Base-by-base conservation (phyloP, 225 moss, liverwort and hornwort species). In the Lunularia cruciata region DNA sequence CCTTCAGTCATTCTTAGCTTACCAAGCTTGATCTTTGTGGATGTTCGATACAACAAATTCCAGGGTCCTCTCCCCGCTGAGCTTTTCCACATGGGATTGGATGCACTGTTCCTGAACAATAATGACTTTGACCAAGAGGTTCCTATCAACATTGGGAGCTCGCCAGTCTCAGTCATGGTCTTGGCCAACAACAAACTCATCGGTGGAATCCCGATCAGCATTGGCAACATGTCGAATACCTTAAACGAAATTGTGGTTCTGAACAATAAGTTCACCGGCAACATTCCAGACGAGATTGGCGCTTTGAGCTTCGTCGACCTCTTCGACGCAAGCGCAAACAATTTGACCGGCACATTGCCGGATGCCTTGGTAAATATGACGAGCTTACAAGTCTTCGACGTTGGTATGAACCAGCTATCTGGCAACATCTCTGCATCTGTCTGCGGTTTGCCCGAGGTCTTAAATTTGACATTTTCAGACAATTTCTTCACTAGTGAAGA, bases 51-150 rank as follows among this genome's bases (percentile, higher is more conserved):
- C 71, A 94, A 94, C 46, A 33, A 71, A 20, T 94, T 79, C 22
- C 68, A 60, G 4, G 93, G 93, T 10, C 60, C 72, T 6, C 71
- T 94, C 14, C 93, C 93, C 0, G 54, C 68, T 0, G 79, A 72
- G 63, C 64, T 94, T 4, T 94, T 94, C 61, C 71, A 75, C 9
- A 85, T 81, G 68, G 63, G 65, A 0, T 63, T 90, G 14, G 93
- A 94, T 62, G 93, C 87, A 6, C 65, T 94, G 49, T 94, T 94
- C 19, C 68, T 94, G 37, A 94, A 94, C 28, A 82, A 94, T 72
- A 84, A 84, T 23, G 12, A 79, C 8, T 94, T 94, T 63, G 77
- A 84, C 3, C 82, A 83, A 36, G 70, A 72, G 38, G 80, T 94
- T 1, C 90, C 93, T 2, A 68, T 72, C 5, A 89, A 67, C 14